phyloP scores from a whole-genome alignment of 2,329 filamentous ascomycete genomes.

The Xylogone sp. region DNA sequence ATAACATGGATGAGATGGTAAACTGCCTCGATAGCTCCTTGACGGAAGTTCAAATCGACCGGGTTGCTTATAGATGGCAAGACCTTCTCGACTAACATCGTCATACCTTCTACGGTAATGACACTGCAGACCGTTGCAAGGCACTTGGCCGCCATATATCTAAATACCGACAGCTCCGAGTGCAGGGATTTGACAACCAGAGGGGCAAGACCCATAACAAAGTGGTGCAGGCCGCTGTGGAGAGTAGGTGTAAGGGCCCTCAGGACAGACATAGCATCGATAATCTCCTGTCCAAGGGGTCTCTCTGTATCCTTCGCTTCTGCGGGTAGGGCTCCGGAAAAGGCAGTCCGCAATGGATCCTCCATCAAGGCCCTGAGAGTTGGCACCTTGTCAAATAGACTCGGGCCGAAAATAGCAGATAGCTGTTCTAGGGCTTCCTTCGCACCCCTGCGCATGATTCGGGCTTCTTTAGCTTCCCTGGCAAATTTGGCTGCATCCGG shows the following conservation, averaged over 20 bases:
- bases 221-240: constrained; percentile 68
- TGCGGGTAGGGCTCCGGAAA: constrained; percentile 66
- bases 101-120: constrained; percentile 93
- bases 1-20: constrained; percentile 98
- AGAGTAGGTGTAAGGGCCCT: constrained; percentile 92
- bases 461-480: constrained; percentile 80
- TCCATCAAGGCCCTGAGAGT: constrained; percentile 80
- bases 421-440: constrained; percentile 92
- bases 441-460: constrained; percentile 86
- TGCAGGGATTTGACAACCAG: constrained; percentile 84
- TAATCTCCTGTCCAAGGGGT: constrained; percentile 82
- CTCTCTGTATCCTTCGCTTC: constrained; percentile 71
- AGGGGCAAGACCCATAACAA: constrained; percentile 79
- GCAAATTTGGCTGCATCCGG: constrained; percentile 88
- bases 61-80: constrained; percentile 89
- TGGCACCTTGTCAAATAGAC: constrained; percentile 78
- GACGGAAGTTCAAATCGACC: constrained; percentile 80
- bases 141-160: constrained; percentile 96
- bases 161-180: constrained; percentile 83
- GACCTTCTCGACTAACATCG: constrained; percentile 88
- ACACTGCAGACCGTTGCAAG: constrained; percentile 96
- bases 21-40: constrained; percentile 91
- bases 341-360: constrained; percentile 70
- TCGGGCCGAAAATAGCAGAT: constrained; percentile 70
- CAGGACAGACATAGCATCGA: constrained; percentile 90